These are phyloP conservation scores for Talaromyces sp. DNA, from an alignment of 2,329 filamentous ascomycete genomes.

Conservation along the genomic window DNA sequence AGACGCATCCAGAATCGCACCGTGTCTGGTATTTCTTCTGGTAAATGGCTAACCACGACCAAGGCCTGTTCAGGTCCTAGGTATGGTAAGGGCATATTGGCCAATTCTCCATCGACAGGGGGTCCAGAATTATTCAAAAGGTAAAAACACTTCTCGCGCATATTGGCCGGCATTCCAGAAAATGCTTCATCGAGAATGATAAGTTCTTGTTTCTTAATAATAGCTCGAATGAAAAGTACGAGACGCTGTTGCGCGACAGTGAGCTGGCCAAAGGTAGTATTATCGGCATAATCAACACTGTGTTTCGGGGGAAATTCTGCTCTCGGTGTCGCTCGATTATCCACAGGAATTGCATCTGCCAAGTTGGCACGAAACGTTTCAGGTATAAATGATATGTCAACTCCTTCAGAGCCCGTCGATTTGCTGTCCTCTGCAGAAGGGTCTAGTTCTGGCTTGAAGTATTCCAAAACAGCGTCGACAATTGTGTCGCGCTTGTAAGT, in stretches of 20 bases:
- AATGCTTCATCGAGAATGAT: conserved; percentile 86
- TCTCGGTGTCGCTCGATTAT: not conserved
- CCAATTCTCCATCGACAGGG: not conserved
- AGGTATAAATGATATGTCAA: conserved; percentile 15
- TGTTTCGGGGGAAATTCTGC: conserved; percentile 20
- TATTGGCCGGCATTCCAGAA: conserved; percentile 74
- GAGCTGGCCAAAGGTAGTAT: conserved; percentile 68
- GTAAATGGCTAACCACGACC: conserved; percentile 87
- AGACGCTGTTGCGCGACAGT: conserved; percentile 63
- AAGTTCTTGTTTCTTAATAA: conserved; percentile 76
- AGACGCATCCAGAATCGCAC: conserved; percentile 83
- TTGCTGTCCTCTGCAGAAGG: conserved; percentile 36
- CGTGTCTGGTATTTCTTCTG: conserved; percentile 82
- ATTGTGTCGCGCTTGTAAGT: conserved; percentile 54
- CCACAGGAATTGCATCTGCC: not conserved
- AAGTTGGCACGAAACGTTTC: not conserved
- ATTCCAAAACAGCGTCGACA: conserved; percentile 67
- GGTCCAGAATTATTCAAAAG: conserved; percentile 62
- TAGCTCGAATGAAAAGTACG: conserved; percentile 74
- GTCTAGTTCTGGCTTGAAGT: conserved; percentile 77
- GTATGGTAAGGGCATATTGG: conserved; percentile 2
- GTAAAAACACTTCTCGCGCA: conserved; percentile 80
- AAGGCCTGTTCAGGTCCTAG: conserved; percentile 64
- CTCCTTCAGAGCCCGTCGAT: conserved; percentile 3
- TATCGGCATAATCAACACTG: conserved; percentile 65